Evolutionary conservation across 371 early-diverging fungal genomes (phyloP).

Genomic region (Circinella umbellata): DNA sequence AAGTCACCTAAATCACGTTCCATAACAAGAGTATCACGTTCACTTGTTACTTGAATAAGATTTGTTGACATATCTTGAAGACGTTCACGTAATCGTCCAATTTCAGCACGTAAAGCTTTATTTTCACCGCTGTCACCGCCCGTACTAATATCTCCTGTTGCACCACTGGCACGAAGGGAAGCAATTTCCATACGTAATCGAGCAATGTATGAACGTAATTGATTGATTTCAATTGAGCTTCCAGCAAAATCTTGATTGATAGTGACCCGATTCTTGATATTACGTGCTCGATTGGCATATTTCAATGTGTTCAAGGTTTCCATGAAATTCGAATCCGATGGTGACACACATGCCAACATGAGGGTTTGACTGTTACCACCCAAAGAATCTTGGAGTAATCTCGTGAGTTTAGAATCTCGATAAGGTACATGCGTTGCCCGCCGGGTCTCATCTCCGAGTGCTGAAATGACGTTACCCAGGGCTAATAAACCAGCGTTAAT

Average conservation of each 20-base stretch:
- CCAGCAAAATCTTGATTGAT: constrained; percentile 52
- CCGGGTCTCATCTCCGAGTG: constrained; percentile 86
- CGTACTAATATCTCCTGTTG: neutral
- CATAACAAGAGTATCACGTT: constrained; percentile 64
- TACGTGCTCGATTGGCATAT: constrained; percentile 89
- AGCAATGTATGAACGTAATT: constrained; percentile 68
- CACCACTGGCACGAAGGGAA: constrained; percentile 38
- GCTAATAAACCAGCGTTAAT: constrained; percentile 98
- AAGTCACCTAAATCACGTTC: constrained; percentile 56
- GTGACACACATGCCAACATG: constrained; percentile 93
- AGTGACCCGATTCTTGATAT: constrained; percentile 81
- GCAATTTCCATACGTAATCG: constrained; percentile 67
- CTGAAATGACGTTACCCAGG: constrained; percentile 98
- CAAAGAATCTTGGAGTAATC: constrained; percentile 94
- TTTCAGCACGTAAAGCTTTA: constrained; percentile 43
- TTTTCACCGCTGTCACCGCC: constrained; percentile 30
- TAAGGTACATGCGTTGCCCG: constrained; percentile 87
- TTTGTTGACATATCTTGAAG: constrained; percentile 41
- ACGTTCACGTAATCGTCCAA: constrained; percentile 51
- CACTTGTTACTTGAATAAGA: constrained; percentile 55
- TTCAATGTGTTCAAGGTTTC: constrained; percentile 93
- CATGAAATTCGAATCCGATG: constrained; percentile 75
- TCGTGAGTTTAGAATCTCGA: constrained; percentile 91
- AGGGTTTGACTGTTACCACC: constrained; percentile 92
- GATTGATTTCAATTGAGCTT: constrained; percentile 63